A percentile compares a stretch with the other conserved stretches of the same genome.
Evolutionary conservation across 1,284 basidiomycete species (phyloP).

Genomic region (Malassezia japonica): DNA sequence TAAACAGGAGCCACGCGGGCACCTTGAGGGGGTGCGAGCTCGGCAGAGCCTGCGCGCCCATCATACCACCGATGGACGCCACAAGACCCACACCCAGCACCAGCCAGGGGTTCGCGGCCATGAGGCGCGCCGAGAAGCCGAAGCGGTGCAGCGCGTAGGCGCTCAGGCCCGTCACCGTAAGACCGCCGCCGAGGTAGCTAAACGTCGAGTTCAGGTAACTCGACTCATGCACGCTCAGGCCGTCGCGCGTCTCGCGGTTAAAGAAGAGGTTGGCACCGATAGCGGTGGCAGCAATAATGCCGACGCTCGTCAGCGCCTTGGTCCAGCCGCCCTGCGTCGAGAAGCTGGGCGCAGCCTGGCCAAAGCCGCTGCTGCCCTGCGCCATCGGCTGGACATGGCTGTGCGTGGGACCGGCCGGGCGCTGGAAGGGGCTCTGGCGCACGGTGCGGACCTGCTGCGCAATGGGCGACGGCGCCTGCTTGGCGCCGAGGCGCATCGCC

Average conservation of each 20-base stretch:
- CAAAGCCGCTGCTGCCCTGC: too few species aligned
- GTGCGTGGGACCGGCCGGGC: constrained; percentile 2
- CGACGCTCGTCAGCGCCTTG: constrained; percentile 32
- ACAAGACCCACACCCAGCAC: constrained; percentile 70
- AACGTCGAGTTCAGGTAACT: constrained; percentile 69
- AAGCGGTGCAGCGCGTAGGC: constrained; percentile 68
- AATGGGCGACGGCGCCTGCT: not conserved
- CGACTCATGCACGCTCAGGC: constrained; percentile 26
- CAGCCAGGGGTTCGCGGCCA: constrained; percentile 74
- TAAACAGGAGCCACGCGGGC: constrained; percentile 57
- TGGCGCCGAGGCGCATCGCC: not conserved
- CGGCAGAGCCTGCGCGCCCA: constrained; percentile 43
- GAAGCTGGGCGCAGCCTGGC: not conserved
- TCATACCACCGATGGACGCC: constrained; percentile 49
- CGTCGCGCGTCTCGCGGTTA: constrained; percentile 40
- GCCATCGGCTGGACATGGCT: not conserved
- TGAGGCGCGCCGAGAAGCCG: constrained; percentile 66
- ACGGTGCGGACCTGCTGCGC: constrained; percentile 13
- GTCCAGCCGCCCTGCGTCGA: constrained; percentile 31
- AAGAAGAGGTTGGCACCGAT: constrained; percentile 43
- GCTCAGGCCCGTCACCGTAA: constrained; percentile 65
- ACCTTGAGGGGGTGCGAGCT: constrained; percentile 48
- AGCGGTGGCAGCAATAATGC: constrained; percentile 41
- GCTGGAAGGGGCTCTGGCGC: constrained; percentile 15
- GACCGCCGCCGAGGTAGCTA: constrained; percentile 72